A percentile compares a stretch with the other conserved stretches of the same genome.
phyloP scores from a whole-genome alignment of 192 early-diverging fungal genomes.

The Coemansia sp. region DNA sequence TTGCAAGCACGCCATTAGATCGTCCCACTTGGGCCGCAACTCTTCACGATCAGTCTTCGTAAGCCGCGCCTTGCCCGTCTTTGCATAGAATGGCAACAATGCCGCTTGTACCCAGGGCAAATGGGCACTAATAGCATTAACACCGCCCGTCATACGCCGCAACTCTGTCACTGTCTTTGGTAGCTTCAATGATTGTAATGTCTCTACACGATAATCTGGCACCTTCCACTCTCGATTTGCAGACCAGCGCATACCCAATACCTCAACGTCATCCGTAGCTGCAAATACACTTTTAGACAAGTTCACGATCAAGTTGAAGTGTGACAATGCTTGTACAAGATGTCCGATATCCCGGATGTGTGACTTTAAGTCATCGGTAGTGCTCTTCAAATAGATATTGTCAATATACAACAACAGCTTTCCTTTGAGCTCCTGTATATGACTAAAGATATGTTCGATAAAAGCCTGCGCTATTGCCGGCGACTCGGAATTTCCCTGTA shows the following conservation, averaged over 20 bases:
- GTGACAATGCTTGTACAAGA: background rate
- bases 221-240: conserved; percentile 8
- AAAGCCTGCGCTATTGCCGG: conserved; percentile 22
- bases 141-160: conserved; percentile 11
- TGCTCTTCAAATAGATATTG: conserved; percentile 37
- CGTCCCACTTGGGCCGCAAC: conserved; percentile 5
- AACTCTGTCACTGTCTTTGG: conserved; percentile 11
- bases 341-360: conserved; percentile 17
- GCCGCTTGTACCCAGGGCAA: conserved; percentile 16
- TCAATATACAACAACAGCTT: conserved; percentile 31
- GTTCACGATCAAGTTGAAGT: conserved; percentile 14
- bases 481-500: conserved; percentile 23
- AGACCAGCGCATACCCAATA: conserved; percentile 3
- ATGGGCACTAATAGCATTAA: conserved; percentile 23
- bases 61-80: background rate
- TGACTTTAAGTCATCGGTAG: background rate
- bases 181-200: conserved; percentile 9
- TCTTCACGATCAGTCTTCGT: conserved; percentile 1
- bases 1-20: conserved; percentile 6
- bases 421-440: background rate
- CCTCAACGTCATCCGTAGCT: conserved; percentile 4
- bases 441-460: conserved; percentile 9
- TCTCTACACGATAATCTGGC: conserved; percentile 16
- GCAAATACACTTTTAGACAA: conserved; percentile 15
- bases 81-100: conserved; percentile 27